Conservation (phyloP, 1,284 basidiomycete genomes). For the Papiliotrema flavescens region DNA sequence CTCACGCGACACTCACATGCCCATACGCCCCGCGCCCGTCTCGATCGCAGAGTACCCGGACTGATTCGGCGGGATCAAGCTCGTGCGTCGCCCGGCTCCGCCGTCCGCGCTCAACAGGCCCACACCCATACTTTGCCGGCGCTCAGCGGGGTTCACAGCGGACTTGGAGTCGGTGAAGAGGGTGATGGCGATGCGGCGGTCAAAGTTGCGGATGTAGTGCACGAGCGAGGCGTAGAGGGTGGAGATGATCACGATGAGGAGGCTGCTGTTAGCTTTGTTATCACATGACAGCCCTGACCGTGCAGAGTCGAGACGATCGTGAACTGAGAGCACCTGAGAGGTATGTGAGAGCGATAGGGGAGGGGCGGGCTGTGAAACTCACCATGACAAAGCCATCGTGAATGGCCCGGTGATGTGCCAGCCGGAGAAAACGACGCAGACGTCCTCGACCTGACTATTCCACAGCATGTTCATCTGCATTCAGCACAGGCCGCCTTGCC, state of each 20-base stretch:
- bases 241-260: constrained; percentile 36
- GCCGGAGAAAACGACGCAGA: constrained; percentile 43
- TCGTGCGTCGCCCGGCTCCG: constrained; percentile 8
- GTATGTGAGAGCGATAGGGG: background rate
- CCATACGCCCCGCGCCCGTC: constrained; percentile 16
- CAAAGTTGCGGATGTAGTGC: constrained; percentile 29
- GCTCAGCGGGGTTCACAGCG: background rate
- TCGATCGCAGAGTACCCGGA: constrained; percentile 29
- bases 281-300: background rate
- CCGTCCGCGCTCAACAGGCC: constrained; percentile 2
- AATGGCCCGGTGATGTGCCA: constrained; percentile 43
- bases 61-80: constrained; percentile 23
- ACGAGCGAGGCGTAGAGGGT: constrained; percentile 41
- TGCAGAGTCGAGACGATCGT: too few relatives aligned
- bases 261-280: constrained; percentile 14
- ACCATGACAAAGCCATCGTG: constrained; percentile 47
- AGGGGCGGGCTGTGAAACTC: constrained; percentile 5
- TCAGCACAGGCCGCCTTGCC: background rate
- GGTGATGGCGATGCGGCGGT: constrained; percentile 29
- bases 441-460: constrained; percentile 44
- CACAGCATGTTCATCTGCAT: constrained; percentile 50
- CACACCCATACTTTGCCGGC: constrained; percentile 3
- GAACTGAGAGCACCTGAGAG: too few relatives aligned
- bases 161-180: constrained; percentile 20
- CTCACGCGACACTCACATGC: constrained; percentile 25